phyloP scores from a whole-genome alignment of 495 filamentous ascomycete species.

The Aspergillus diversus region DNA sequence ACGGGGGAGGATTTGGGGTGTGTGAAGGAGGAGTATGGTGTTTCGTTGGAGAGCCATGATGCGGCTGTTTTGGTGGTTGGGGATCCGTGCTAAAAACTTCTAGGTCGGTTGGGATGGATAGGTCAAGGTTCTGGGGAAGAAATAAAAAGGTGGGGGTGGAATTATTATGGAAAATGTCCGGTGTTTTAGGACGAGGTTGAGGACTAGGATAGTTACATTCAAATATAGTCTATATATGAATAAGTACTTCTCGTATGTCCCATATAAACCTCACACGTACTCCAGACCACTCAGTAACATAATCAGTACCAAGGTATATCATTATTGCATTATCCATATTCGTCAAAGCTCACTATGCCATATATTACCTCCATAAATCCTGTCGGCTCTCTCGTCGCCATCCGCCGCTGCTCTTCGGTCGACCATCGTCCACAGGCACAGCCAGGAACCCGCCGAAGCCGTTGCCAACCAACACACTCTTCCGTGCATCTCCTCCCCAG shows the following conservation, averaged over 20 bases:
- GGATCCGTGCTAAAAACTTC: slow-evolving; percentile 30
- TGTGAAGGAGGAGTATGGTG: slow-evolving; percentile 38
- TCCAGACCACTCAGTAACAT: not conserved
- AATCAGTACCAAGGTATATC: slow-evolving; percentile 1
- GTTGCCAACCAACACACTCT: slow-evolving; percentile 70
- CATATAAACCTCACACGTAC: too few relatives aligned
- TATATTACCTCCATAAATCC: slow-evolving; percentile 47
- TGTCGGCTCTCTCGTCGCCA: slow-evolving; percentile 40
- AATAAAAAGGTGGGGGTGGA: not conserved
- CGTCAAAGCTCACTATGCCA: not conserved
- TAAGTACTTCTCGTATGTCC: too few relatives aligned
- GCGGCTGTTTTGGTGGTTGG: slow-evolving; percentile 49
- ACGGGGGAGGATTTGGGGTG: slow-evolving; percentile 54
- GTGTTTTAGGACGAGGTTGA: too few relatives aligned
- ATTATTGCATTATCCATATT: not conserved
- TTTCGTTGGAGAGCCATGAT: slow-evolving; percentile 51
- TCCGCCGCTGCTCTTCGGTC: slow-evolving; percentile 43
- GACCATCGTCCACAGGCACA: slow-evolving; percentile 63
- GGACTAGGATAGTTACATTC: too few relatives aligned
- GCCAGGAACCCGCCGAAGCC: slow-evolving; percentile 81
- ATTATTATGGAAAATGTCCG: not conserved
- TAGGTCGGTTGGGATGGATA: not conserved
- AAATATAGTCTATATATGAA: too few relatives aligned
- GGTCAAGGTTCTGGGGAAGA: not conserved
- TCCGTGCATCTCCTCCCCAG: slow-evolving; percentile 64